phyloP scores from a whole-genome alignment of 345 rosid genomes.

The rapeseed (Brassica napus) region Da-Ae NC_063434.1:25175001-25175500 shows the following conservation, averaged over 20 bases:
- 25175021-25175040: slow-evolving; percentile 26
- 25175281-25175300: not conserved
- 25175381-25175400: slow-evolving; percentile 60
- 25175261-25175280: too few relatives aligned
- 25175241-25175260: too few relatives aligned
- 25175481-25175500: not conserved
- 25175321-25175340: not conserved
- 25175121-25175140: not conserved
- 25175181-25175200: too few relatives aligned
- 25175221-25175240: too few relatives aligned
- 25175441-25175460: slow-evolving; percentile 77
- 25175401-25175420: slow-evolving; percentile 72
- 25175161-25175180: not conserved
- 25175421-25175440: slow-evolving; percentile 80
- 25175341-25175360: slow-evolving; percentile 2
- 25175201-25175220: too few relatives aligned
- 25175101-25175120: not conserved
- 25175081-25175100: slow-evolving; percentile 9
- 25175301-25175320: not conserved
- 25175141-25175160: not conserved
- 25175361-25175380: slow-evolving; percentile 7
- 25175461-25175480: slow-evolving; percentile 10
- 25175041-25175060: slow-evolving; percentile 7
- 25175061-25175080: not conserved
- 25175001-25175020: not conserved